Conservation (phyloP, 2,329 filamentous ascomycete genomes). For the Ophiocordyceps australis region DNA sequence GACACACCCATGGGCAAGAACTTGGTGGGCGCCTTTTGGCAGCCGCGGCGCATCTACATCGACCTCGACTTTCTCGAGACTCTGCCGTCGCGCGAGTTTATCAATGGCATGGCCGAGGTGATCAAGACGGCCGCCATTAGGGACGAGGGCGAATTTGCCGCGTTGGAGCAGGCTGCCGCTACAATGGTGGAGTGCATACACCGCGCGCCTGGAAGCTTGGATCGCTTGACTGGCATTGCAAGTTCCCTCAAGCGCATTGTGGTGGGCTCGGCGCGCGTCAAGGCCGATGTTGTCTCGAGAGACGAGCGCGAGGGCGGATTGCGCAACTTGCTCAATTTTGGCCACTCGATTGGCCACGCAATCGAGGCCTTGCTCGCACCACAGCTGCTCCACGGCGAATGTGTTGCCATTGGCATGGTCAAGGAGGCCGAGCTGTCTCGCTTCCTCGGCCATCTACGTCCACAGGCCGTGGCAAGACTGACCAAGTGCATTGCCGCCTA, state of each 20-base stretch:
- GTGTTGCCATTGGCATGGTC: conserved; percentile 94
- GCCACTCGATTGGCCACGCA: conserved; percentile 93
- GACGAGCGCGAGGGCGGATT: conserved; percentile 91
- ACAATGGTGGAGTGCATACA: conserved; percentile 39
- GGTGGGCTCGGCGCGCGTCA: conserved; percentile 77
- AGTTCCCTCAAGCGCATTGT: conserved; percentile 62
- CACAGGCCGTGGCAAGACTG: conserved; percentile 74
- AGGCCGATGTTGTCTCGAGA: conserved; percentile 83
- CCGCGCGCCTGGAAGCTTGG: conserved; percentile 15
- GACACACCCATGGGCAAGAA: conserved; percentile 95
- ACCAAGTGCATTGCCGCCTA: conserved; percentile 93
- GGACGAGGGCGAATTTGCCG: conserved; percentile 70
- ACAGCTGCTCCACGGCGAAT: conserved; percentile 88
- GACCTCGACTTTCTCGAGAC: conserved; percentile 85
- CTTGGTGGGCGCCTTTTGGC: conserved; percentile 89
- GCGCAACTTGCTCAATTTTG: conserved; percentile 90
- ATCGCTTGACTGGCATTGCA: conserved; percentile 53
- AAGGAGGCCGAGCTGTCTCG: conserved; percentile 91
- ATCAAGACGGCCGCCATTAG: conserved; percentile 96
- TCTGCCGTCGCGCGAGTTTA: conserved; percentile 77
- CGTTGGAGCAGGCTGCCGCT: conserved; percentile 66
- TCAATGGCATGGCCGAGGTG: conserved; percentile 98
- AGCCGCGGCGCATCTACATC: conserved; percentile 85
- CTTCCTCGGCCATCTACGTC: conserved; percentile 68
- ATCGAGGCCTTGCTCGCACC: conserved; percentile 91